Base-by-base conservation (phyloP, 1,139 yeast species). In the Blastobotrys serpentis region DNA sequence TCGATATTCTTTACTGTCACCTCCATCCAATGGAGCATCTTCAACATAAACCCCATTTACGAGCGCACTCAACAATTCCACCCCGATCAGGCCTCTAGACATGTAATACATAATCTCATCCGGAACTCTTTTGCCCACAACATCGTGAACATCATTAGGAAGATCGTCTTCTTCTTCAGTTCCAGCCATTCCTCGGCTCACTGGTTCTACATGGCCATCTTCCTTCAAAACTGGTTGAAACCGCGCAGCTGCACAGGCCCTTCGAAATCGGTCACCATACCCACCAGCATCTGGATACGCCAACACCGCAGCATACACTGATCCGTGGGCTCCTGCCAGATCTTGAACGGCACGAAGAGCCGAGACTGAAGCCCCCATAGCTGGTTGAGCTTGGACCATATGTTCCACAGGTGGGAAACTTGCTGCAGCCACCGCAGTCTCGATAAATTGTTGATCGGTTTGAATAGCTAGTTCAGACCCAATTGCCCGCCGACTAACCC, bases 61-160 rank as follows among this genome's bases (percentile, higher is more conserved):
- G 18, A 89, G 73, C 0, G 88, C 79, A 54, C 85, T 86, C 45
- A 86, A 73, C 36, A 86, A 65, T 52, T 79, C 81, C 5, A 86
- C 73, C 5, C 85, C 80, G 21, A 85, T 71, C 38, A 90, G 65
- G 1, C 98, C 98, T 47, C 85, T 68, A 0, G 95, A 83, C 61
- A 82, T 81, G 66, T 89, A 92, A 62, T 84, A 88, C 62, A 81
- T 84, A 42, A 86, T 74, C 67, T 90, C 98, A 43, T 89, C 86
- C 1, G 98, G 96, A 47, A 92, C 73, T 61, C 94, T 78, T 64
- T 86, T 90, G 3, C 95, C 89, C 46, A 92, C 76, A 47, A 90
- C 78, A 44, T 84, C 92, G 62, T 87, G 95, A 18, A 87, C 73
- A 64, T 89, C 95, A 53, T 79, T 78, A 4, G 98, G 98, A 23